Base-by-base conservation (phyloP, 108 stramenopile genomes). In the Fistulifera pelliculosa region DNA sequence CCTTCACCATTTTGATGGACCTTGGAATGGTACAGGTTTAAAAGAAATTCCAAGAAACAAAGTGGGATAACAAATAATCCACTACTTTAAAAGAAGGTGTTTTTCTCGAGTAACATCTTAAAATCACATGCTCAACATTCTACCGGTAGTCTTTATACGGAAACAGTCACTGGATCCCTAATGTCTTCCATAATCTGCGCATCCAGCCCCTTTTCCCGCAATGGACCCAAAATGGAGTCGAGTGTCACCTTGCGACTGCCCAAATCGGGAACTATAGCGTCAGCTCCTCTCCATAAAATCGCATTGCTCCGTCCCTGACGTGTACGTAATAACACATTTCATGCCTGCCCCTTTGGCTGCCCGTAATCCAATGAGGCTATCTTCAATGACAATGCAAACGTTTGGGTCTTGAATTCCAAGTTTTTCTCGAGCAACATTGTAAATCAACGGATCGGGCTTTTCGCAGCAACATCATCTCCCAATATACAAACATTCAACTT, bases 391-490 rank as follows among this genome's bases (percentile, higher is more conserved):
- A 13, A 95, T 83, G 56, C 90, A 95, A 27, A 60, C 59, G 17
- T 49, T 43, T 16, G 65, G 38, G 1, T 66, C 65, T 53, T 71
- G 66, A 51, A 92, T 68, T 16, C 68, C 70, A 27, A 95, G 52
- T 25, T 67, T 57, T 43, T 90, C 81, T 15, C 75, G 75, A 26
- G 90, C 90, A 10, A 61, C 78, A 26, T 75, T 59, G 61, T 95
- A 95, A 49, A 95, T 95, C 59, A 84, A 49, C 0, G 94, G 94
- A 60, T 81, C 72, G 0, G 94, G 94, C 60, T 95, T 95, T 59
- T 79, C 54, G 71, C 77, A 4, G 71, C 59, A 17, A 92, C 90
- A 65, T 92, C 90, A 59, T 95, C 90, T 10, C 94, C 94, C 22
- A 90, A 51, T 41, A 95, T 83, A 58, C 79, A 78, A 19, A 92